A percentile compares a stretch with the other conserved stretches of the same genome.
Evolutionary conservation across 192 early-diverging fungal genomes (phyloP).

Genomic region (Coemansia sp.): DNA sequence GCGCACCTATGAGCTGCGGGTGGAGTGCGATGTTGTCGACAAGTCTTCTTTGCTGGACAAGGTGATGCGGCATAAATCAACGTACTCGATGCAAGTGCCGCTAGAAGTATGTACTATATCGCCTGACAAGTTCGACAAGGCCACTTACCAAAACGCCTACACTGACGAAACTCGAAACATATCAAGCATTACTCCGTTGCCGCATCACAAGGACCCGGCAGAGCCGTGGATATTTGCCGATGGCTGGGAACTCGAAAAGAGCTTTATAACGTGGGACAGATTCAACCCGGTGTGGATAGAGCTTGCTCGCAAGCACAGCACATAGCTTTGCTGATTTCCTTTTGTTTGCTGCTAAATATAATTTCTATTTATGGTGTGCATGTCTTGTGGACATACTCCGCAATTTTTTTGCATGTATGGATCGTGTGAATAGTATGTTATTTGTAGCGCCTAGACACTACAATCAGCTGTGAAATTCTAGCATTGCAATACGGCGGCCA

Average conservation of each 20-base stretch:
- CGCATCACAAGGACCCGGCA: slow-evolving; percentile 11
- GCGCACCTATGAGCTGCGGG: slow-evolving; percentile 27
- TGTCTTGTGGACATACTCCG: slow-evolving; percentile 3
- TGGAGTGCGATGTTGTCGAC: slow-evolving; percentile 39
- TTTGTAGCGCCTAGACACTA: too few species aligned
- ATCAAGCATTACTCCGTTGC: slow-evolving; percentile 14
- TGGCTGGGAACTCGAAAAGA: slow-evolving; percentile 34
- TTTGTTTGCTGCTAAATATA: not conserved
- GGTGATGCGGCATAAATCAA: slow-evolving; percentile 20
- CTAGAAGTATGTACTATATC: slow-evolving; percentile 31
- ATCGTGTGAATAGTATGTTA: not conserved
- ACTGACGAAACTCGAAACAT: slow-evolving; percentile 39
- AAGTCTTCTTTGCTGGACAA: slow-evolving; percentile 12
- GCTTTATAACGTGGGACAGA: slow-evolving; percentile 31
- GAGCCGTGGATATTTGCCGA: slow-evolving; percentile 25
- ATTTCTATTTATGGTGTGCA: not conserved
- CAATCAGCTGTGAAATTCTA: too few species aligned
- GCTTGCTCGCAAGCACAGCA: slow-evolving; percentile 21
- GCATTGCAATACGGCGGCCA: too few species aligned
- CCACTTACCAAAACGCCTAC: slow-evolving; percentile 28
- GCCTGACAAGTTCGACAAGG: slow-evolving; percentile 17
- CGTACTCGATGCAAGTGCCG: slow-evolving; percentile 13
- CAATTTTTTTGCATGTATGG: not conserved
- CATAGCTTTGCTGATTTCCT: not conserved
- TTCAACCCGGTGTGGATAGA: slow-evolving; percentile 33